Percentiles rank a stretch among this genome's conserved stretches.
phyloP scores from a whole-genome alignment of 2,329 filamentous ascomycete species.

The Madurella fahalii region DNA sequence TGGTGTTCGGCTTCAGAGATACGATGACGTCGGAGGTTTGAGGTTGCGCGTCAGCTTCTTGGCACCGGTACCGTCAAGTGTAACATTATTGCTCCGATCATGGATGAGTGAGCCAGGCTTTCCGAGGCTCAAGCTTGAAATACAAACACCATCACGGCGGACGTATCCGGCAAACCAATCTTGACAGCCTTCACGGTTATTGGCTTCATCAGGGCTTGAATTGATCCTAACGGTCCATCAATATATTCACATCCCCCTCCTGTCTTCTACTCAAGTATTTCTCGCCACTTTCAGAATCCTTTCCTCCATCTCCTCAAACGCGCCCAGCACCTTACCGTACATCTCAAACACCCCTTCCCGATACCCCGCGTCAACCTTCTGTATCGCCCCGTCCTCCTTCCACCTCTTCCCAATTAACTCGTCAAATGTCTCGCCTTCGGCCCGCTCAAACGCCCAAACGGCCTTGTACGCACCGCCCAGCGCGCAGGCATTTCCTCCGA shows the following conservation, averaged over 20 bases:
- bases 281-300: conserved; percentile 51
- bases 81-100: background rate
- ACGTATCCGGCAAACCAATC: background rate
- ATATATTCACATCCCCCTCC: background rate
- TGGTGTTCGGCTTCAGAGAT: background rate
- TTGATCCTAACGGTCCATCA: background rate
- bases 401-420: conserved; percentile 79
- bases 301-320: conserved; percentile 73
- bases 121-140: too few relatives aligned
- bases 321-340: conserved; percentile 73
- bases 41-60: background rate
- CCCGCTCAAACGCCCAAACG: conserved; percentile 79
- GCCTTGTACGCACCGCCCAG: conserved; percentile 94
- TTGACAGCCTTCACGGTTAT: background rate
- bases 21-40: background rate
- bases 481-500: conserved; percentile 92
- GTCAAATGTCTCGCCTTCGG: conserved; percentile 72
- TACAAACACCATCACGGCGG: too few relatives aligned
- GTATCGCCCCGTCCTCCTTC: conserved; percentile 78
- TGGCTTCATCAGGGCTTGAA: too few relatives aligned
- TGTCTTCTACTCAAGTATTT: conserved; percentile 16
- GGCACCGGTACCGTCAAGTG: background rate
- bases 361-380: conserved; percentile 80
- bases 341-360: conserved; percentile 66
- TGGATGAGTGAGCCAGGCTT: too few relatives aligned